Evolutionary conservation across 345 rosid genomes (phyloP), one percentile per base, ranked within the genome.

Genomic region (Melaleuca alternifolia): DNA sequence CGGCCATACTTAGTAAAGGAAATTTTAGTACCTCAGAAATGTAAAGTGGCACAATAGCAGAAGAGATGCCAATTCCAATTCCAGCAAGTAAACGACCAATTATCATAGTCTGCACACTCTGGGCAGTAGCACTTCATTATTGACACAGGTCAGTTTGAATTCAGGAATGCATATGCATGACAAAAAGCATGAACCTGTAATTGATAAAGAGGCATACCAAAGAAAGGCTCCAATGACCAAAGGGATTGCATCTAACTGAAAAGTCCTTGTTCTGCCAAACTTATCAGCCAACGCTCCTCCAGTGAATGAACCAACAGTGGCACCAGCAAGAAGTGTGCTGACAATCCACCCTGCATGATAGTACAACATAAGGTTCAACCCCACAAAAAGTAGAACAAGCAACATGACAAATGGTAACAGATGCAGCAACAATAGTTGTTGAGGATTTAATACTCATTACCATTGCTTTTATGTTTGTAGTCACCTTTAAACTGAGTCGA

Each of bases 21-120:
- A 44, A 59, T 62, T 3, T 6, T 75, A 85, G 50, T 88, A 96
- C 99, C 99, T 97, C 99, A 82, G 99, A 97, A 87, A 96, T 97
- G 92, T 97, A 97, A 88, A 97, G 98, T 48, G 99, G 99, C 53
- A 96, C 99, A 85, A 97, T 93, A 9, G 99, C 98, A 86, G 99
- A 95, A 52, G 99, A 93, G 89, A 97, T 97, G 50, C 99, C 99
- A 85, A 96, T 95, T 91, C 99, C 99, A 89, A 97, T 91, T 86
- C 99, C 99, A 86, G 99, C 97, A 84, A 97, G 97, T 86, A 97
- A 88, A 50, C 99, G 98, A 41, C 99, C 99, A 89, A 97, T 92
- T 86, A 97, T 92, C 99, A 97, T 96, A 65, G 96, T 91, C 89
- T 97, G 98, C 77, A 96, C 94, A 88, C 92, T 95, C 89, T 93